Evolutionary conservation across 345 rosid genomes (phyloP).

Genomic region (Cochlearia excelsa): DNA sequence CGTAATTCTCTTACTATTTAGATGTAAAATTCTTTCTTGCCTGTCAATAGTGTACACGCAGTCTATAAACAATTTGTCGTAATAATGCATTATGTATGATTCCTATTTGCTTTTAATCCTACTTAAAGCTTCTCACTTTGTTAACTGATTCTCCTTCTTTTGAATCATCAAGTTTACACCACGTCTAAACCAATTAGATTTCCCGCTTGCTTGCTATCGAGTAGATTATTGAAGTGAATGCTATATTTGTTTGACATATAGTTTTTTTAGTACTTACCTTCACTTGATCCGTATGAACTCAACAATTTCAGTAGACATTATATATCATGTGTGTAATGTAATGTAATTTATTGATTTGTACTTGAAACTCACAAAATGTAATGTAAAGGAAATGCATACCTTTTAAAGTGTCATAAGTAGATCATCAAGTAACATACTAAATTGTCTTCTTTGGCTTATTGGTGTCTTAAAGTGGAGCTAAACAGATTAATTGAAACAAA

Average conservation of each 20-base stretch:
- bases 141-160: not conserved
- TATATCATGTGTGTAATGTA: too few species aligned
- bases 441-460: too few species aligned
- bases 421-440: too few species aligned
- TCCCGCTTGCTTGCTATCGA: not conserved
- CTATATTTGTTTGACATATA: not conserved
- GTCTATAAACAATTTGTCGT: not conserved
- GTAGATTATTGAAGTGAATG: conserved; percentile 7
- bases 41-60: conserved; percentile 12
- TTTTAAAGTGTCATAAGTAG: too few species aligned
- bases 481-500: too few species aligned
- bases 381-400: too few species aligned
- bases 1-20: not conserved
- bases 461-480: too few species aligned
- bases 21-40: not conserved
- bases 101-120: not conserved
- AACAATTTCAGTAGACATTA: not conserved
- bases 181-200: not conserved
- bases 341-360: too few species aligned
- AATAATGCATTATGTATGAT: not conserved
- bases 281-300: conserved; percentile 9
- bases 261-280: not conserved
- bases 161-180: not conserved
- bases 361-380: too few species aligned
- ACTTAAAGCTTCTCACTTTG: too few species aligned